phyloP scores from a whole-genome alignment of 257 asterid species.

The Plantago elongata region DNA sequence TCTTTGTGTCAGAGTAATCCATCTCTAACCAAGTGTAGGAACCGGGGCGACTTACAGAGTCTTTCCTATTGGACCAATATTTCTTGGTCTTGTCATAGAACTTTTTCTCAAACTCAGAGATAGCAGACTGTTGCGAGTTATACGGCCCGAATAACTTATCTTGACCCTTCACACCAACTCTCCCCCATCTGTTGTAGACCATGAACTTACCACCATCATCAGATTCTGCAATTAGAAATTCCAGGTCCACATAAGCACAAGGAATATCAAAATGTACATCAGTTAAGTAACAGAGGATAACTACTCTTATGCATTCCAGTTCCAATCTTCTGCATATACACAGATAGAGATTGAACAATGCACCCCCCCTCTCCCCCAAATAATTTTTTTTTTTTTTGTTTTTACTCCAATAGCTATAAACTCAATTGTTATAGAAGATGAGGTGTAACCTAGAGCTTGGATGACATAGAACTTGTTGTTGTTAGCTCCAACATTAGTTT shows the following conservation, averaged over 20 bases:
- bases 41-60: slow-evolving; percentile 48
- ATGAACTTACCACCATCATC: slow-evolving; percentile 71
- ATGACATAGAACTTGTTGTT: slow-evolving; percentile 81
- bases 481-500: slow-evolving; percentile 80
- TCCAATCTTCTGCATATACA: slow-evolving; percentile 6
- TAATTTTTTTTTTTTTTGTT: too few species aligned
- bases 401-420: slow-evolving; percentile 11
- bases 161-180: slow-evolving; percentile 96
- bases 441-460: slow-evolving; percentile 62
- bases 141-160: slow-evolving; percentile 57
- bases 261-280: not conserved
- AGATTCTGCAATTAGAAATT: slow-evolving; percentile 56
- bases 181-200: slow-evolving; percentile 87
- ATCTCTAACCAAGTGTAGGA: slow-evolving; percentile 85
- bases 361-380: too few species aligned
- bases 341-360: not conserved
- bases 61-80: slow-evolving; percentile 54
- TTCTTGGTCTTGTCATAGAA: slow-evolving; percentile 73
- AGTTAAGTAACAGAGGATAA: not conserved
- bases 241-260: slow-evolving; percentile 11
- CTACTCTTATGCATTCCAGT: slow-evolving; percentile 6
- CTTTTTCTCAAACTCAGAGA: slow-evolving; percentile 56
- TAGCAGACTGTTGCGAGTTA: slow-evolving; percentile 48
- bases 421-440: slow-evolving; percentile 13
- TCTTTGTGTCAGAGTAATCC: slow-evolving; percentile 70